Evolutionary conservation across 225 moss, liverwort and hornwort species (phyloP).

Genomic region (Antitrichia curtipendula): DNA sequence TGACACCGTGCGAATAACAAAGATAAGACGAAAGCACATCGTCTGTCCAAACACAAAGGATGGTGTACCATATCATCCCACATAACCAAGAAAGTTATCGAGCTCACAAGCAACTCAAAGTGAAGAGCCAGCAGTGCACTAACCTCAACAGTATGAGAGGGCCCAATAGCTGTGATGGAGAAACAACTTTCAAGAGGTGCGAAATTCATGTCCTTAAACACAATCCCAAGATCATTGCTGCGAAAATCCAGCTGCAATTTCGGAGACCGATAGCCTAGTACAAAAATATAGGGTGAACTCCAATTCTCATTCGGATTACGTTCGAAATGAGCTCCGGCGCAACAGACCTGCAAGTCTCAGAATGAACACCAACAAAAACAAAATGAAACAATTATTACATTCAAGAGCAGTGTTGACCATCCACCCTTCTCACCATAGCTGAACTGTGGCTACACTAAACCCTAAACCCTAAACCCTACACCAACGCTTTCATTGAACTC

Average conservation of each 20-base stretch:
- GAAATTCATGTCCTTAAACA: slow-evolving; percentile 45
- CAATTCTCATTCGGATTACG: slow-evolving; percentile 8
- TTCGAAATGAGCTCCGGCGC: slow-evolving; percentile 56
- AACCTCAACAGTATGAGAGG: slow-evolving; percentile 49
- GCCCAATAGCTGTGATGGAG: slow-evolving; percentile 42
- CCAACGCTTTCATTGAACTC: not conserved
- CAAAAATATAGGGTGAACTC: slow-evolving; percentile 38
- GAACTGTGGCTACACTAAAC: not conserved
- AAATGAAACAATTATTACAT: not conserved
- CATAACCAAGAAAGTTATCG: not conserved
- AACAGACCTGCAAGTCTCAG: slow-evolving; percentile 32
- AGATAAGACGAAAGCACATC: not conserved
- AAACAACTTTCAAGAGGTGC: slow-evolving; percentile 46
- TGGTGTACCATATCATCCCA: not conserved
- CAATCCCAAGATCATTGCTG: slow-evolving; percentile 43
- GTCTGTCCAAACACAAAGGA: not conserved
- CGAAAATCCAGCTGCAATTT: slow-evolving; percentile 49
- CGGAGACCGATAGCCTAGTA: slow-evolving; percentile 53
- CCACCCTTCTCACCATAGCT: not conserved
- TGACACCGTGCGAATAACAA: not conserved
- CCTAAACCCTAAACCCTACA: no score
- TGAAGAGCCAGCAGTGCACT: not conserved
- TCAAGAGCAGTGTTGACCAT: not conserved
- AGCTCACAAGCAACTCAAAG: not conserved
- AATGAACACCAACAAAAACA: not conserved